Evolutionary conservation across 352 stramenopile genomes (phyloP), one percentile per base, ranked within the genome.

Genomic region (Phytophthora fragariaefolia): DNA sequence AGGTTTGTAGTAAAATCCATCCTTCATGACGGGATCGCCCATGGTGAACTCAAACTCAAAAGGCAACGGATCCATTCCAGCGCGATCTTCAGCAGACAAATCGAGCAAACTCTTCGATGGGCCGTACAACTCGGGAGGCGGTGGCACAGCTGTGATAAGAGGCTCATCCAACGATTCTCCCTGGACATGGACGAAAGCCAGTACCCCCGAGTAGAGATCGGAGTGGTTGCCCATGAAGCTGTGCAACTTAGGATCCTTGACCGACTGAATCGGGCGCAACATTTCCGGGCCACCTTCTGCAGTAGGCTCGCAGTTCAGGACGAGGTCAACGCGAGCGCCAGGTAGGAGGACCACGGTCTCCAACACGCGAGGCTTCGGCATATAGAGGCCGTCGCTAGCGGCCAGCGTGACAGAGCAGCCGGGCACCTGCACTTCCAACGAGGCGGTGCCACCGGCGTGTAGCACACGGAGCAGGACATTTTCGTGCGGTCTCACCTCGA

Each of bases 1-100:
- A 40, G 80, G 64, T 53, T 87, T 90, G 78, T 93, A 93, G 62
- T 65, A 69, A 54, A 89, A 85, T 0, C 82, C 87, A 52, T 93
- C 83, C 40, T 82, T 82, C 64, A 77, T 48, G 27, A 63, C 68
- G 18, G 59, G 59, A 22, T 65, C 66, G 43, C 73, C 74, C 80
- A 88, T 87, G 0, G 82, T 79, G 60, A 88, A 91, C 56, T 82
- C 72, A 42, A 89, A 89, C 49, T 54, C 51, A 59, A 89, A 89
- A 43, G 78, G 72, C 17, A 74, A 24, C 0, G 64, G 48, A 22
- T 74, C 70, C 65, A 81, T 85, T 43, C 53, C 46, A 10, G 66
- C 73, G 10, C 51, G 46, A 40, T 86, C 78, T 1, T 73, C 52
- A 0, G 47, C 58, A 15, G 64, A 63, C 18, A 91, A 62, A 2